These are phyloP conservation scores for Scheffersomyces coipomensis DNA, from an alignment of 805 yeast species.

Conservation along the genomic window DNA sequence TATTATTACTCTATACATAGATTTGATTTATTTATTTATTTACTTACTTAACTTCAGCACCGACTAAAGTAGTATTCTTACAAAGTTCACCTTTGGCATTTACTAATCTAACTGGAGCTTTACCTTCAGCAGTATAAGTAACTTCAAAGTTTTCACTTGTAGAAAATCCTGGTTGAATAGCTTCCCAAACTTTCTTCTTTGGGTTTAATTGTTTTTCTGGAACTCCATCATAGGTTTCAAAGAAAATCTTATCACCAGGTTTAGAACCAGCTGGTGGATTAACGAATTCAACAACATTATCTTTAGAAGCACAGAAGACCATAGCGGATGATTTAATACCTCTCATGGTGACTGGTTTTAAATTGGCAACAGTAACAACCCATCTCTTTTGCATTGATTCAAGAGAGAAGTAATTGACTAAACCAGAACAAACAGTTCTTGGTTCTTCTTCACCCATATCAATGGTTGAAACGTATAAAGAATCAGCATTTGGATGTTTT, in stretches of 20 bases:
- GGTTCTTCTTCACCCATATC: slow-evolving; percentile 97
- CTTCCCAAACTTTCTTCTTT: slow-evolving; percentile 97
- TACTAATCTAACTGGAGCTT: slow-evolving; percentile 68
- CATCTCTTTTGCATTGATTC: slow-evolving; percentile 95
- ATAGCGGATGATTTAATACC: slow-evolving; percentile 94
- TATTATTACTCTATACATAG: no score
- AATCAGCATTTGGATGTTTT: slow-evolving; percentile 97
- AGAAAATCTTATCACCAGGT: slow-evolving; percentile 96
- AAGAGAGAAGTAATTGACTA: slow-evolving; percentile 82
- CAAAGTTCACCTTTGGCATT: slow-evolving; percentile 78
- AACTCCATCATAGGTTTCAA: slow-evolving; percentile 83
- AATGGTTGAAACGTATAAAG: slow-evolving; percentile 93
- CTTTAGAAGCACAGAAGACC: slow-evolving; percentile 93
- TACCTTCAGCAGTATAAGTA: slow-evolving; percentile 77
- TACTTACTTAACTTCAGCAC: slow-evolving; percentile 60
- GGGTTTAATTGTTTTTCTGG: slow-evolving; percentile 95
- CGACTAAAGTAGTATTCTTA: slow-evolving; percentile 67
- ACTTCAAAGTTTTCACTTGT: slow-evolving; percentile 78
- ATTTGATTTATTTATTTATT: no score
- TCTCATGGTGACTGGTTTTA: slow-evolving; percentile 98
- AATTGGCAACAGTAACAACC: slow-evolving; percentile 89
- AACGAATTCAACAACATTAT: slow-evolving; percentile 78
- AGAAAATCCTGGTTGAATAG: slow-evolving; percentile 86
- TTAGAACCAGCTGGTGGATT: slow-evolving; percentile 91
- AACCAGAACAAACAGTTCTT: slow-evolving; percentile 96